Percentiles rank a stretch among this genome's conserved stretches.
phyloP scores from a whole-genome alignment of 495 filamentous ascomycete genomes.

The Penicillium argentinense region DNA sequence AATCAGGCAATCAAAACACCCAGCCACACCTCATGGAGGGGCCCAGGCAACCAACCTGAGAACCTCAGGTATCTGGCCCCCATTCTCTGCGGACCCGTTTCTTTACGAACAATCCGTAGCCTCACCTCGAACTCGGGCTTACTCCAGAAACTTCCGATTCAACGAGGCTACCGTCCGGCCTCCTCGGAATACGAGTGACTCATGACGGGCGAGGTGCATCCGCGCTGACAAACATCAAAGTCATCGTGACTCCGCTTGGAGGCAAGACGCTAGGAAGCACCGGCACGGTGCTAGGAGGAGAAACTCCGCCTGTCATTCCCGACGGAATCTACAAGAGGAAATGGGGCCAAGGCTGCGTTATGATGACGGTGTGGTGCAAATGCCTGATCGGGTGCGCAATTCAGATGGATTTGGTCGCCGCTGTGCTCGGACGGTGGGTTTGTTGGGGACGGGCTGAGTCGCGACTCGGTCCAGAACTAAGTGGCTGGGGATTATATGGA shows the following conservation, averaged over 20 bases:
- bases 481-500: no score
- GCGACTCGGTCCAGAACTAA: no score
- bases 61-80: conserved; percentile 4
- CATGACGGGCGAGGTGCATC: neutral
- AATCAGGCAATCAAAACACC: neutral
- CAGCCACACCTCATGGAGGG: neutral
- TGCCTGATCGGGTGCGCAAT: no score
- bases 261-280: no score
- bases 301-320: neutral
- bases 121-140: neutral
- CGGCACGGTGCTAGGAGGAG: neutral
- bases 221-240: neutral
- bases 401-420: no score
- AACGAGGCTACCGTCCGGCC: neutral
- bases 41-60: conserved; percentile 10
- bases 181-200: conserved; percentile 11
- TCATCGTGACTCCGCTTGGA: neutral
- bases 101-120: no score
- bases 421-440: no score
- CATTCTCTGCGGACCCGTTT: no score
- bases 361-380: no score
- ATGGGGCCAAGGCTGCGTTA: no score
- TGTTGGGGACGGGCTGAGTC: no score
- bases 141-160: conserved; percentile 3
- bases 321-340: no score